Evolutionary conservation across 2,329 filamentous ascomycete genomes (phyloP).

Genomic region (Epichloe typhina): DNA sequence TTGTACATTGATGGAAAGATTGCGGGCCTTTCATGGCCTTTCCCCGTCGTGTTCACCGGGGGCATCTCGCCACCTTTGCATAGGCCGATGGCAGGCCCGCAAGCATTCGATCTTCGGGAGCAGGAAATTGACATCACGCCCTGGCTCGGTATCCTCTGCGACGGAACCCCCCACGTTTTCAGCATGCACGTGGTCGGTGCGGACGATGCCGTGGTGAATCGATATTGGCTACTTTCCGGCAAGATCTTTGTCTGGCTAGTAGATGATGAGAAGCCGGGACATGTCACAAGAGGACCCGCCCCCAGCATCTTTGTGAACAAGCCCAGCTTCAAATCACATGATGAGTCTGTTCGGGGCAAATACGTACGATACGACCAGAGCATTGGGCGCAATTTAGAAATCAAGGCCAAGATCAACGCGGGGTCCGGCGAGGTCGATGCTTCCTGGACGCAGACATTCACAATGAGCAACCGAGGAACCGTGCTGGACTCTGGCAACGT

Average conservation of each 20-base stretch:
- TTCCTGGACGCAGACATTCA: constrained; percentile 45
- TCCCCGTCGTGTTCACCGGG: constrained; percentile 71
- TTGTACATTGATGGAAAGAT: constrained; percentile 59
- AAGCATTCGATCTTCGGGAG: constrained; percentile 67
- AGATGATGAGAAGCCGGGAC: constrained; percentile 27
- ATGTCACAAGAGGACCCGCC: constrained; percentile 27
- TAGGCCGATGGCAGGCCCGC: constrained; percentile 63
- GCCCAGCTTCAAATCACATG: neutral
- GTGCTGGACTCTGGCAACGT: constrained; percentile 21
- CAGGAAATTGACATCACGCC: constrained; percentile 74
- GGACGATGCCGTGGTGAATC: constrained; percentile 33
- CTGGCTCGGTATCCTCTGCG: constrained; percentile 56
- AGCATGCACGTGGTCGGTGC: constrained; percentile 55
- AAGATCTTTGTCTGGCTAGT: constrained; percentile 74
- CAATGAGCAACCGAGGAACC: constrained; percentile 38
- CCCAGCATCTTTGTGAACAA: neutral
- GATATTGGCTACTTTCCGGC: constrained; percentile 59
- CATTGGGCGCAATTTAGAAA: constrained; percentile 45
- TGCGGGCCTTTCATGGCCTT: constrained; percentile 69
- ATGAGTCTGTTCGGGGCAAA: neutral
- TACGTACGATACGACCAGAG: constrained; percentile 25
- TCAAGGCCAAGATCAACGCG: constrained; percentile 39
- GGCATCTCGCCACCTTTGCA: constrained; percentile 66
- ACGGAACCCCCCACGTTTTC: constrained; percentile 51
- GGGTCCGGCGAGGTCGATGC: constrained; percentile 7